Base-by-base conservation (phyloP, 306 rosid genomes). In the Vicia villosa region DNA sequence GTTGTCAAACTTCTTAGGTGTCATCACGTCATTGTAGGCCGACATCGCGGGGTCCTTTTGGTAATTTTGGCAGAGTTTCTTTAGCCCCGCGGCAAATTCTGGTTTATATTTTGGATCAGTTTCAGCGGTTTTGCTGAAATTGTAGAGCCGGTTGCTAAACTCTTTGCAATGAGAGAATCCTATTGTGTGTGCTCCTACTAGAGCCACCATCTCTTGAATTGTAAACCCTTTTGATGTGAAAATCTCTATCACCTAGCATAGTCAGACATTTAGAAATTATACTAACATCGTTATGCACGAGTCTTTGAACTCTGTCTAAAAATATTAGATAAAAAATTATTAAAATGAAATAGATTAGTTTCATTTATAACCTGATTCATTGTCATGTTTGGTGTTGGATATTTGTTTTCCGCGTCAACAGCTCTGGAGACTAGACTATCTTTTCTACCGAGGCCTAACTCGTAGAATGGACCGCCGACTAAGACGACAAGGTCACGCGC, bases 111-210 rank as follows among this genome's bases (percentile, higher is more conserved):
- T 30, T 0, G 86, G 83, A 15, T 80, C 89, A 4, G 3, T 14
- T 1, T 76, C 54, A 16, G 73, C 36, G 0, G 12, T 49, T 15
- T 73, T 57, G 76, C 73, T 83, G 75, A 86, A 86, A 0, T 79
- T 63, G 83, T 47, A 86, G 22, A 83, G 12, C 13, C 86, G 58
- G 10, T 76, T 2, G 60, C 65, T 58, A 42, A 86, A 83, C 13
- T 86, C 75, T 12, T 46, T 76, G 76, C 88, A 83, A 21, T 86
- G 91, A 4, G 86, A 69, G 26, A 78, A 73, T 8, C 88, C 86
- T 51, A 86, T 83, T 6, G 87, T 83, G 72, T 83, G 87, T 13
- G 79, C 80, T 4, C 87, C 87, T 0, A 4, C 0, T 0, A 83
- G 76, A 0, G 79, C 88, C 15, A 86, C 91, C 84, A 76, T 74